Evolutionary conservation across 768 basidiomycete genomes (phyloP), one percentile per base, ranked within the genome.

Genomic region (Lentinula aciculospora): DNA sequence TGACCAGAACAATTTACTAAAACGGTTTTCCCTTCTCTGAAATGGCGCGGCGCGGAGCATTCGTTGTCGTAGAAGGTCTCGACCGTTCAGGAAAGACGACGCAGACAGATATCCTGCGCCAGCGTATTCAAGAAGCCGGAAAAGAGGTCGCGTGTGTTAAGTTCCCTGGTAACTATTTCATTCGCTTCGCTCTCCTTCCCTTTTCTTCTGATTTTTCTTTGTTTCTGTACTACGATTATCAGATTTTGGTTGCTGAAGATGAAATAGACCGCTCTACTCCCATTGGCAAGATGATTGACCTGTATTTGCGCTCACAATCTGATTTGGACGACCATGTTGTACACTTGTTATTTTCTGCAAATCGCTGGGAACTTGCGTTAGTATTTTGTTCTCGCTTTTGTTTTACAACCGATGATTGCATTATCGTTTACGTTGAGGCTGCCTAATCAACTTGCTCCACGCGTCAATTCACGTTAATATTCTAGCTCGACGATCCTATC

Each of bases 81-180:
- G 96, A 98, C 69, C 79, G 90, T 60, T 94, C 92, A 0, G 97
- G 97, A 15, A 98, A 98, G 69, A 90, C 88, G 31, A 99, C 94
- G 0, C 96, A 98, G 67, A 85, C 86, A 0, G 72, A 79, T 0
- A 71, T 75, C 17, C 82, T 97, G 29, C 75, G 81, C 39, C 68
- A 77, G 0, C 78, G 77, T 45, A 74, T 95, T 45, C 71, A 81
- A 53, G 62, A 65, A 40, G 74, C 71, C 1, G 72, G 77, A 3
- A 69, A 75, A 21, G 66, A 74, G 6, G 84, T 83, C 13, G 75
- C 81, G 53, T 73, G 88, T 19, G 71, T 91, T 66, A 94, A 96
- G 69, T 98, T 98, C 70, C 97, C 96, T 46, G 95, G 96, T 96
- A 60, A 69, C n/a, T n/a, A 77, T 49, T 53, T 53, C 15, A 44